These are phyloP conservation scores for Colletotrichum orchidophilum DNA, from an alignment of 2,329 filamentous ascomycete genomes.

Conservation along the genomic window DNA sequence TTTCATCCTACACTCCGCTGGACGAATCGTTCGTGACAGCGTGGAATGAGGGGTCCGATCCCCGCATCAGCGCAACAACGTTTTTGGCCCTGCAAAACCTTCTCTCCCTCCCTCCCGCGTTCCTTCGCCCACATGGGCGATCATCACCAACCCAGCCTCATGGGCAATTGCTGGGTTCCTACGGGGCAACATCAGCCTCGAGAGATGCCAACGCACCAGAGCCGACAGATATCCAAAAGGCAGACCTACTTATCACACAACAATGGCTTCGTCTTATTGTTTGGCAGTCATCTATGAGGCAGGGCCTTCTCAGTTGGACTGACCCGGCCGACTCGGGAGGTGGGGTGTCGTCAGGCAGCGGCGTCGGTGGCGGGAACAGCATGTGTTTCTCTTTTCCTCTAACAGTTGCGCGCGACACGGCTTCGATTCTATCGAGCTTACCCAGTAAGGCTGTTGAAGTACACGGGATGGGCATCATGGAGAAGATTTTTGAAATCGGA, in stretches of 20 bases:
- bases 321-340: slow-evolving; percentile 33
- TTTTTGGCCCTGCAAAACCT: slow-evolving; percentile 47
- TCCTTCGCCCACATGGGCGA: slow-evolving; percentile 38
- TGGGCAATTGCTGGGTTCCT: slow-evolving; percentile 18
- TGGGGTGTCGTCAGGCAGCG: neutral
- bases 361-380: slow-evolving; percentile 42
- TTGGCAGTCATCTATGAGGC: slow-evolving; percentile 76
- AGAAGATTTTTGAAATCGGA: slow-evolving; percentile 60
- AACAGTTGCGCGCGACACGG: slow-evolving; percentile 67
- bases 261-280: slow-evolving; percentile 77
- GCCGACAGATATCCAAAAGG: slow-evolving; percentile 71
- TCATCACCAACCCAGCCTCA: slow-evolving; percentile 40
- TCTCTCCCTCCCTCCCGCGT: slow-evolving; percentile 44
- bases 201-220: slow-evolving; percentile 42
- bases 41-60: slow-evolving; percentile 67
- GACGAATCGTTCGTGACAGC: slow-evolving; percentile 71
- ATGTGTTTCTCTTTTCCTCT: slow-evolving; percentile 71
- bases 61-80: slow-evolving; percentile 44
- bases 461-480: slow-evolving; percentile 59
- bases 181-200: slow-evolving; percentile 13
- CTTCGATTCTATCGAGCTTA: slow-evolving; percentile 52
- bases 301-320: slow-evolving; percentile 67
- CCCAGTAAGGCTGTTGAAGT: slow-evolving; percentile 54
- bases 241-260: slow-evolving; percentile 75
- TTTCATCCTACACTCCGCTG: slow-evolving; percentile 69